A percentile compares a stretch with the other conserved stretches of the same genome.
Conservation (phyloP, 2,329 filamentous ascomycete genomes). For the Trichoderma gracile region DNA sequence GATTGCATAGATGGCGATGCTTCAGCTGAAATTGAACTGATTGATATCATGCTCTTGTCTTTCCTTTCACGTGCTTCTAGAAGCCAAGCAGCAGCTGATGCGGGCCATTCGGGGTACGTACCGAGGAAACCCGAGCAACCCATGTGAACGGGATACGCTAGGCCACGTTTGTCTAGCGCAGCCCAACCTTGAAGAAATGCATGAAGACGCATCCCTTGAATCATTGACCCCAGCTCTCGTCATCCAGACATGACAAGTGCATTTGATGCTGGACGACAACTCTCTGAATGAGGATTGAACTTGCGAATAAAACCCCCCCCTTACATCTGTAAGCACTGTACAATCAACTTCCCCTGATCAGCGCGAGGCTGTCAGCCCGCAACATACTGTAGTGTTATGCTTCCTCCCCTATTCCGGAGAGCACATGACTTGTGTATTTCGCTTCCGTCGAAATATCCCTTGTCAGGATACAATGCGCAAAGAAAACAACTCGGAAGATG, state of each 20-base stretch:
- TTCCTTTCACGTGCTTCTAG: constrained; percentile 2
- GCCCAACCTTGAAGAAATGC: neutral
- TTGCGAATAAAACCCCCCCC: too few relatives aligned
- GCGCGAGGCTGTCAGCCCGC: neutral
- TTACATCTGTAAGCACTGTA: neutral
- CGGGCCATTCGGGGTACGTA: neutral
- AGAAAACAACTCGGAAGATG: constrained; percentile 17
- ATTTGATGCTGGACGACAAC: neutral
- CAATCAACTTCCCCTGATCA: neutral
- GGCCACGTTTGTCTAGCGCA: neutral
- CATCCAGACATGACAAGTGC: neutral
- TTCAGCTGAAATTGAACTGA: too few relatives aligned
- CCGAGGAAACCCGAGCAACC: neutral
- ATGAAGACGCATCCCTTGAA: constrained; percentile 10
- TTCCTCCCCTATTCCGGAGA: constrained; percentile 5
- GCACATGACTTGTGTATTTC: constrained; percentile 20
- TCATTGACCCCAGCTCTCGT: neutral
- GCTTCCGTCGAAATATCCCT: constrained; percentile 7
- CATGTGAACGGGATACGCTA: neutral
- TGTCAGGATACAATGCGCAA: neutral
- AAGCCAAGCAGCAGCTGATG: neutral
- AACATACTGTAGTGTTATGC: too few relatives aligned
- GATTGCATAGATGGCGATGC: too few relatives aligned
- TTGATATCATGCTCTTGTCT: neutral
- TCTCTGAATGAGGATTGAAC: too few relatives aligned